Conservation (phyloP, 2,329 filamentous ascomycete species). For the Nothophoma quercina region DNA sequence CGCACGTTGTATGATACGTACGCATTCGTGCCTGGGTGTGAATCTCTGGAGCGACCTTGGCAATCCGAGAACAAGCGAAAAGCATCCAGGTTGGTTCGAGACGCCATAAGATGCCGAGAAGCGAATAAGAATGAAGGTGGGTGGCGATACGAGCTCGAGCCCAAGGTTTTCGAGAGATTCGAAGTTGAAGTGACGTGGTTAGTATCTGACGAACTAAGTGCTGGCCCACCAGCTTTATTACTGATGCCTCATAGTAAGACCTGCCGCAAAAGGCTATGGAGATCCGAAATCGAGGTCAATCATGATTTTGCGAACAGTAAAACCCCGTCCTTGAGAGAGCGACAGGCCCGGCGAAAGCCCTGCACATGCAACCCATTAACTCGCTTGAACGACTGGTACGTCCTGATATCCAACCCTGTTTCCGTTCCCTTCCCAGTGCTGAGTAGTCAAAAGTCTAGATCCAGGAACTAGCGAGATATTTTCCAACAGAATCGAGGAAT, state of each 20-base stretch:
- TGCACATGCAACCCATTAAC: neutral
- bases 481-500: neutral
- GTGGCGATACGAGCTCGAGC: neutral
- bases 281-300: neutral
- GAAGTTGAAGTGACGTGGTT: neutral
- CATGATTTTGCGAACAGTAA: neutral
- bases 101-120: neutral
- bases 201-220: neutral
- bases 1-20: neutral
- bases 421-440: neutral
- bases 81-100: neutral
- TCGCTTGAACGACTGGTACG: neutral
- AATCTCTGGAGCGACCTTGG: neutral
- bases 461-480: slow-evolving; percentile 4
- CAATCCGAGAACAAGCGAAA: neutral
- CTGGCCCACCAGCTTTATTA: neutral
- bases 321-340: neutral
- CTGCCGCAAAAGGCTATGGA: neutral
- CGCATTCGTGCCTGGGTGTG: neutral
- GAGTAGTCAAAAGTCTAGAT: neutral
- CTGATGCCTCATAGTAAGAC: neutral
- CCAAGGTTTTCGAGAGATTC: neutral
- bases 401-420: neutral
- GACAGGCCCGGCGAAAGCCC: neutral
- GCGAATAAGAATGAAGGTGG: neutral